Evolutionary conservation across 2,329 filamentous ascomycete species (phyloP), one percentile per base, ranked within the genome.

Genomic region (Calonectria ilicicola): DNA sequence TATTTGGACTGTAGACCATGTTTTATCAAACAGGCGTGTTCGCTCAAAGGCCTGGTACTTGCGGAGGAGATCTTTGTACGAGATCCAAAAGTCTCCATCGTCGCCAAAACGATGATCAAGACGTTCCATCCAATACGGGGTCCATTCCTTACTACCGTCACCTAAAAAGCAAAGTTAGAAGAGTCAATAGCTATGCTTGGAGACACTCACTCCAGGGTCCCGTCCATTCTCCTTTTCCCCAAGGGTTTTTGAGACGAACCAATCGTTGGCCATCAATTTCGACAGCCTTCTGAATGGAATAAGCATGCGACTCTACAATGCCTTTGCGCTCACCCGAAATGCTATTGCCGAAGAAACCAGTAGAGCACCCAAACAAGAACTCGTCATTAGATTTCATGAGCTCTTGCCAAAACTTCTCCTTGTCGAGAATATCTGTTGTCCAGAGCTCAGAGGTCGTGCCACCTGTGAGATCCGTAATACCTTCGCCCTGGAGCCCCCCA

Each of bases 121-220:
- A 77, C 93, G 91, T 72, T 91, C 84, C 83, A 96, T 91, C 90
- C 93, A 95, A 76, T 95, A 92, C 0, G 93, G 87, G 1, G 93
- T 96, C 95, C 95, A 97, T 82, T 96, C 92, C 78, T 94, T 93
- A 8, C 93, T 95, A 0, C 95, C 95, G 79, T 97, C 95, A 4
- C 87, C 88, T 85, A 19, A 1, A 42, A 2, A 32, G 9, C 5
- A 32, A 12, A 35, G 10, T 35, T 14, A 42, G 15, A 42, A 42
- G 40, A n/a, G 15, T 47, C n/a, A 14, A 14, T 7, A 12, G 10
- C 23, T 23, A 8, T 23, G 10, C 12, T 21, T 23, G 44, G n/a
- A 8, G 23, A 6, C 3, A 75, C 82, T 76, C 73, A 80, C 90
- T 92, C 94, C 94, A 97, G 2, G 93, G 87, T 1, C 95, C 95